These are phyloP conservation scores for Scenedesmus sp. DNA, from an alignment of 163 green algal species.

Conservation along the genomic window DNA sequence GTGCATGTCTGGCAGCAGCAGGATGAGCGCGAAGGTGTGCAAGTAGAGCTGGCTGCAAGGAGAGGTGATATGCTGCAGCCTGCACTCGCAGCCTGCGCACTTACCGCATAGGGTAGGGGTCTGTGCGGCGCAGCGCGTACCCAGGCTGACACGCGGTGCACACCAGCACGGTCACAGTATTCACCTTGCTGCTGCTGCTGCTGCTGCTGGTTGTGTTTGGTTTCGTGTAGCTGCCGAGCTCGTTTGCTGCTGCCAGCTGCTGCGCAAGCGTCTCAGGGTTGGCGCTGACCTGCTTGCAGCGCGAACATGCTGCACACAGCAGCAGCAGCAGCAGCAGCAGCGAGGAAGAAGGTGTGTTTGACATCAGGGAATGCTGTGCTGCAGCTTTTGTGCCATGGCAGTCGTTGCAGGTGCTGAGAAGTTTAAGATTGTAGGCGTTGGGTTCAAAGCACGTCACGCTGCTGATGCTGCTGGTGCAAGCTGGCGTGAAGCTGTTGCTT, in stretches of 20 bases:
- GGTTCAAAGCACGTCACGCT: too few species aligned
- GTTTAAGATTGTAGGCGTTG: too few species aligned
- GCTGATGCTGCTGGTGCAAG: background rate
- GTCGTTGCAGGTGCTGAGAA: too few species aligned
- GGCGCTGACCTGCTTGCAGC: background rate
- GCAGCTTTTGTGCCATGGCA: too few species aligned
- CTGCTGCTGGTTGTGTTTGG: background rate
- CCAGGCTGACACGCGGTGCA: background rate
- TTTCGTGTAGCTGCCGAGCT: background rate
- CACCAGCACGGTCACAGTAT: background rate
- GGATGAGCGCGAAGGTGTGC: too few species aligned
- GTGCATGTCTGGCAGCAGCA: too few species aligned
- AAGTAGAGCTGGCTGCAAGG: too few species aligned
- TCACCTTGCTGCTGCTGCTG: background rate
- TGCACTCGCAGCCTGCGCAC: background rate
- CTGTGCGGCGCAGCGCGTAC: background rate
- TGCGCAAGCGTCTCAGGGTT: background rate
- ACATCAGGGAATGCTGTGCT: too few species aligned
- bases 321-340: conserved; percentile 1
- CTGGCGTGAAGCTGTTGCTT: background rate
- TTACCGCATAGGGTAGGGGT: background rate
- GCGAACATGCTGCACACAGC: background rate
- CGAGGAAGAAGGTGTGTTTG: too few species aligned
- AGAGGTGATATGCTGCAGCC: too few species aligned
- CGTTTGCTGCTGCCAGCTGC: background rate